Evolutionary conservation across 352 stramenopile genomes (phyloP).

Genomic region (Phytophthora europaea): DNA sequence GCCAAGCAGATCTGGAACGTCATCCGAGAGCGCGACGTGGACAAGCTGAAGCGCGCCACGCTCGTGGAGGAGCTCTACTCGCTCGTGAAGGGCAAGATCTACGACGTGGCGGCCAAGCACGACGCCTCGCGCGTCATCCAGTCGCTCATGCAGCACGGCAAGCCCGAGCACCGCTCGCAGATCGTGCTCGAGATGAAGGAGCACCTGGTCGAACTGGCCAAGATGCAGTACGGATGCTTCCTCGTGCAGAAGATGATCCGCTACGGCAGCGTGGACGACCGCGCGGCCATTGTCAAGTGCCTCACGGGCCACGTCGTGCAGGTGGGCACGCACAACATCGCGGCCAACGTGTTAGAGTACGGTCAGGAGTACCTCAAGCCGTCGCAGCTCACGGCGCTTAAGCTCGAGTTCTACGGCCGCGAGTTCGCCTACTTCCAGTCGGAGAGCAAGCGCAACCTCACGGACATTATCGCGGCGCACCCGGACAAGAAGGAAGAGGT

Average conservation of each 20-base stretch:
- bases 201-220: constrained; percentile 94
- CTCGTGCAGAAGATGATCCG: constrained; percentile 98
- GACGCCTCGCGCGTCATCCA: constrained; percentile 97
- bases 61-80: constrained; percentile 93
- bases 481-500: constrained; percentile 79
- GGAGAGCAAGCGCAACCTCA: constrained; percentile 87
- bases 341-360: constrained; percentile 94
- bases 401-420: constrained; percentile 92
- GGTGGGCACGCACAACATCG: constrained; percentile 96
- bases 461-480: constrained; percentile 75
- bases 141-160: constrained; percentile 95
- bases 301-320: constrained; percentile 95
- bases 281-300: constrained; percentile 88
- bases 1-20: constrained; percentile 98
- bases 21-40: constrained; percentile 89
- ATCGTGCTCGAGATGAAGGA: constrained; percentile 93
- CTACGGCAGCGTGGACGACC: constrained; percentile 91
- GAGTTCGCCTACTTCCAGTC: constrained; percentile 91
- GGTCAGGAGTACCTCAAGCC: constrained; percentile 88
- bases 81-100: constrained; percentile 95
- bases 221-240: constrained; percentile 98
- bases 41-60: constrained; percentile 84
- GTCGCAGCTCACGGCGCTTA: constrained; percentile 87
- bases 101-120: constrained; percentile 96
- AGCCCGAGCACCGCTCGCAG: constrained; percentile 85